Evolutionary conservation across 768 basidiomycete species (phyloP).

Genomic region (Tricholoma furcatifolium): DNA sequence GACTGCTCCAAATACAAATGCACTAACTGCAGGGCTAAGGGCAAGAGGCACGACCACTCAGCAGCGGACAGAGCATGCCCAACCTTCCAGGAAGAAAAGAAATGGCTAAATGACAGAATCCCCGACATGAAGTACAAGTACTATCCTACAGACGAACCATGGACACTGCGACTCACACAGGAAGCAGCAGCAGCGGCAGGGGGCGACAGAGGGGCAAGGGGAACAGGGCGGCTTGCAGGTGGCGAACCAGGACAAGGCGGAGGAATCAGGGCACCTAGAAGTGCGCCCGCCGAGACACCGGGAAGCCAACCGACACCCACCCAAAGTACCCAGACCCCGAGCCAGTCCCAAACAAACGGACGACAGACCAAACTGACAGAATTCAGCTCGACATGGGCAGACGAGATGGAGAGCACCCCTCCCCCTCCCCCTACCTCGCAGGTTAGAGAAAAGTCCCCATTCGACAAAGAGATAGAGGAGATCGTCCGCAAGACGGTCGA

Average conservation of each 20-base stretch:
- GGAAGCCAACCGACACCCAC: too few relatives aligned
- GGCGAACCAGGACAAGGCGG: neutral
- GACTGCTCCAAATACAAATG: slow-evolving; percentile 13
- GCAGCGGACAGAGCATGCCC: slow-evolving; percentile 24
- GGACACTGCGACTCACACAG: neutral
- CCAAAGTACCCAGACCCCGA: too few relatives aligned
- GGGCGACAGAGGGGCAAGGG: neutral
- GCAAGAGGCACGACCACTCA: slow-evolving; percentile 17
- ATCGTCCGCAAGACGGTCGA: too few relatives aligned
- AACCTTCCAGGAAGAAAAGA: slow-evolving; percentile 1
- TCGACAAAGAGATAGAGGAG: too few relatives aligned
- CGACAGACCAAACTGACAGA: too few relatives aligned
- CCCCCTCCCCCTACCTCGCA: too few relatives aligned
- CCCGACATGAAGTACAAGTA: neutral
- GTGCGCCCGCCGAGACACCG: too few relatives aligned
- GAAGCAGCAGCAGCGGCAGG: neutral
- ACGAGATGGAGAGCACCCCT: too few relatives aligned
- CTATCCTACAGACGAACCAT: neutral
- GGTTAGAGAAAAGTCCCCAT: too few relatives aligned
- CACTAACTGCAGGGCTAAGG: slow-evolving; percentile 21
- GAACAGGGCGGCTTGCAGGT: neutral
- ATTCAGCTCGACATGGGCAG: too few relatives aligned
- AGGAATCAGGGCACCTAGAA: too few relatives aligned
- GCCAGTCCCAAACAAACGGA: too few relatives aligned
- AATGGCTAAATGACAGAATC: neutral